A percentile compares a stretch with the other conserved stretches of the same genome.
These are phyloP conservation scores for Monosporozyma yasuniensis DNA, from an alignment of 805 yeast species.

Conservation along the genomic window DNA sequence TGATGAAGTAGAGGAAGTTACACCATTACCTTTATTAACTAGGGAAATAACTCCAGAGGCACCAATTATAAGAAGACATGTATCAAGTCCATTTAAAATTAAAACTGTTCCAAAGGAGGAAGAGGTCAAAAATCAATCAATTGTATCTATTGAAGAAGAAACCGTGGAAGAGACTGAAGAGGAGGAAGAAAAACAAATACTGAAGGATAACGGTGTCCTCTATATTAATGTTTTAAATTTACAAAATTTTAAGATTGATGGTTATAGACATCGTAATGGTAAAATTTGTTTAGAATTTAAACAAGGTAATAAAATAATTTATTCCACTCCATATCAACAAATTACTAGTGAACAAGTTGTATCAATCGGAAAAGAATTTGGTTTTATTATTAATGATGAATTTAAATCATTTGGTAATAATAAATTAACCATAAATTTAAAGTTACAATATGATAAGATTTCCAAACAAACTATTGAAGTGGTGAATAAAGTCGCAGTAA, in stretches of 20 bases:
- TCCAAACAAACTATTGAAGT: slow-evolving; percentile 48
- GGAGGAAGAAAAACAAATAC: neutral
- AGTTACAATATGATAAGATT: slow-evolving; percentile 44
- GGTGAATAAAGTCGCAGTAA: slow-evolving; percentile 44
- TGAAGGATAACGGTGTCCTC: neutral
- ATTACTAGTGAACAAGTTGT: slow-evolving; percentile 17
- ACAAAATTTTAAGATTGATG: slow-evolving; percentile 39
- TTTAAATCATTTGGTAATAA: slow-evolving; percentile 13
- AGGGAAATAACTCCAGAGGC: neutral
- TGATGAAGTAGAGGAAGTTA: neutral
- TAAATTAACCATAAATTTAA: slow-evolving; percentile 65
- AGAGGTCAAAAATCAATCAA: neutral
- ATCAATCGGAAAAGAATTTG: slow-evolving; percentile 62
- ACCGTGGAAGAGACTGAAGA: neutral
- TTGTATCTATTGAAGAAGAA: neutral
- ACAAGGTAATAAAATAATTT: slow-evolving; percentile 37
- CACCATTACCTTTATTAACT: neutral
- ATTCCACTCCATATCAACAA: slow-evolving; percentile 8
- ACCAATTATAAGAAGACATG: neutral
- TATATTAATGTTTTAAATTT: slow-evolving; percentile 13
- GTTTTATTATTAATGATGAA: slow-evolving; percentile 31
- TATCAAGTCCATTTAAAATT: neutral
- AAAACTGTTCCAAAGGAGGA: neutral
- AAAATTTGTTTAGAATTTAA: slow-evolving; percentile 42
- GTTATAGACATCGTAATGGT: slow-evolving; percentile 37